Conservation (phyloP, 2,329 filamentous ascomycete genomes). For the Fusarium sp. region DNA sequence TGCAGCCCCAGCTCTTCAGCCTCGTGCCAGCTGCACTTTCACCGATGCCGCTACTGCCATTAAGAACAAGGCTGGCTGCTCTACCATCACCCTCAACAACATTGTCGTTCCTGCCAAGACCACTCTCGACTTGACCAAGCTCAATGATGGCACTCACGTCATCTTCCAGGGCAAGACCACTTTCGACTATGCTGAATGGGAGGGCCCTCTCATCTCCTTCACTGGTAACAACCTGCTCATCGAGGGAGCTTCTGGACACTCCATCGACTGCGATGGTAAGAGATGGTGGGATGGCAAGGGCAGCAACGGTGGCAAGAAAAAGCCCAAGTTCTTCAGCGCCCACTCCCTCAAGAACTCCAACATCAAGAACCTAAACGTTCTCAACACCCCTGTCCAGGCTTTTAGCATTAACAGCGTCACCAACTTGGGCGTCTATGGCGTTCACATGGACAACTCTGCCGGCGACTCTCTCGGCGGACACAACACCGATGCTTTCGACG, state of each 20-base stretch:
- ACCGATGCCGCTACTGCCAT: constrained; percentile 58
- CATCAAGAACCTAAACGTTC: constrained; percentile 51
- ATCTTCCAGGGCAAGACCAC: constrained; percentile 73
- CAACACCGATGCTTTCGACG: constrained; percentile 70
- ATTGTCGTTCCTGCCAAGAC: constrained; percentile 65
- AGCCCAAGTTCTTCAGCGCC: constrained; percentile 69
- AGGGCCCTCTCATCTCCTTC: constrained; percentile 69
- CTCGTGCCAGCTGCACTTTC: constrained; percentile 60
- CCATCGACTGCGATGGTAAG: constrained; percentile 64
- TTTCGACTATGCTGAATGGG: constrained; percentile 73
- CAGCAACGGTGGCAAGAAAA: constrained; percentile 66
- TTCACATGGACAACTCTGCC: constrained; percentile 52
- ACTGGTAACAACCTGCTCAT: constrained; percentile 66
- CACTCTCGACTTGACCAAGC: constrained; percentile 66
- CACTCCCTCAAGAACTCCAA: constrained; percentile 49
- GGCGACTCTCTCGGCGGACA: constrained; percentile 50
- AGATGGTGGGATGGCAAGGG: constrained; percentile 71
- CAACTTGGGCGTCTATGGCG: constrained; percentile 46
- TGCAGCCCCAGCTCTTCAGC: constrained; percentile 35
- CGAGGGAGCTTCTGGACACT: constrained; percentile 57
- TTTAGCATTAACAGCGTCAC: constrained; percentile 52
- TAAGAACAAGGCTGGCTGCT: constrained; percentile 60
- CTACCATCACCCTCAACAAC: constrained; percentile 61
- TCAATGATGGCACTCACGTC: constrained; percentile 61
- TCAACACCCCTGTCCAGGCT: constrained; percentile 54